Evolutionary conservation across 164 flowering plant species (phyloP).

Genomic region (Macadamia integrifolia): DNA sequence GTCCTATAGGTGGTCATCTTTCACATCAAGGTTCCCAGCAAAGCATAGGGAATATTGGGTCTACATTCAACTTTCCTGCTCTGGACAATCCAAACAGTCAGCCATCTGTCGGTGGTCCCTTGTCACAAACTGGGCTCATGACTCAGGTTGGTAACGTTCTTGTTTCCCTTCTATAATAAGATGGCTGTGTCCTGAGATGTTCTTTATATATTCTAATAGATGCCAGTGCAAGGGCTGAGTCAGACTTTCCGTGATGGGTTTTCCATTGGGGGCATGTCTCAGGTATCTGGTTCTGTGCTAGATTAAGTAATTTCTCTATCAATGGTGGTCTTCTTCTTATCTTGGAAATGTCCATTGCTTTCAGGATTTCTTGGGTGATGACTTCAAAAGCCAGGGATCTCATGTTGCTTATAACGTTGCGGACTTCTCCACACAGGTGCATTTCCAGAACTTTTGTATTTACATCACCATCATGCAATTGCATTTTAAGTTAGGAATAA

Average conservation of each 20-base stretch:
- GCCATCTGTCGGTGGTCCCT: slow-evolving; percentile 63
- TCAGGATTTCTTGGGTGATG: slow-evolving; percentile 83
- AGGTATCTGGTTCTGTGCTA: slow-evolving; percentile 29
- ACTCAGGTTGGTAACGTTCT: slow-evolving; percentile 33
- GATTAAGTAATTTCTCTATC: background rate
- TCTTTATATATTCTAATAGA: slow-evolving; percentile 16
- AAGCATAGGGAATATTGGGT: slow-evolving; percentile 43
- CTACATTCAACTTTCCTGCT: slow-evolving; percentile 51
- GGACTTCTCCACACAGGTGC: slow-evolving; percentile 72
- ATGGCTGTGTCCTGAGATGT: slow-evolving; percentile 1
- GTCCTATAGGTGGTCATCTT: slow-evolving; percentile 61
- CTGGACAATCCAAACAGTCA: slow-evolving; percentile 62
- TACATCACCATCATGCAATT: background rate
- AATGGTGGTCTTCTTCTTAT: background rate
- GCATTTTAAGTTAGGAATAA: too few relatives aligned
- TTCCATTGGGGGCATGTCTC: slow-evolving; percentile 73
- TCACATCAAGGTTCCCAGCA: slow-evolving; percentile 62
- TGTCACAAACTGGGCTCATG: slow-evolving; percentile 70
- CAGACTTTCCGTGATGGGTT: slow-evolving; percentile 71
- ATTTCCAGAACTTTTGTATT: background rate
- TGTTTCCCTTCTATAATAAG: background rate
- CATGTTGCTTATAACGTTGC: slow-evolving; percentile 73
- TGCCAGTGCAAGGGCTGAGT: slow-evolving; percentile 57
- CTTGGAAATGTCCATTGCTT: background rate
- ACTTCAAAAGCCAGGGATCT: slow-evolving; percentile 82